A percentile compares a stretch with the other conserved stretches of the same genome.
Conservation (phyloP, 495 filamentous ascomycete species). For the Oidiodendron maius region DNA sequence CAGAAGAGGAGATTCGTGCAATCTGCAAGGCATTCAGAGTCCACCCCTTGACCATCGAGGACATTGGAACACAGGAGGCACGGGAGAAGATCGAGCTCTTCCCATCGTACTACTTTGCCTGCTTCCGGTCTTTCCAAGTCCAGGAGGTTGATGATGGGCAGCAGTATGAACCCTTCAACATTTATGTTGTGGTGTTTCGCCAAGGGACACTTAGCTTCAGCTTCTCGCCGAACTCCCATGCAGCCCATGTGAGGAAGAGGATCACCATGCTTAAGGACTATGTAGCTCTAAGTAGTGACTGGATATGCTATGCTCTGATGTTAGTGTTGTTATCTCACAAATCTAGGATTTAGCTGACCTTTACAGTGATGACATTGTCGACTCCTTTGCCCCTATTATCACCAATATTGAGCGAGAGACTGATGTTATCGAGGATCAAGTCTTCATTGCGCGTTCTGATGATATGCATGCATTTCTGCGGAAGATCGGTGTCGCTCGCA, state of each 20-base stretch:
- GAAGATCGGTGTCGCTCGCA: conserved; percentile 82
- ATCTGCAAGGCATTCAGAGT: conserved; percentile 88
- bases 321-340: conserved; percentile 33
- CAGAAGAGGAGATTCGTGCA: conserved; percentile 81
- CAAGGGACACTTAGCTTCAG: conserved; percentile 93
- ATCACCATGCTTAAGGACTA: conserved; percentile 92
- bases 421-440: conserved; percentile 88
- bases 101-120: conserved; percentile 94
- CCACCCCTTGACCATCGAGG: conserved; percentile 89
- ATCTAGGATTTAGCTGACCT: background rate
- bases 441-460: conserved; percentile 83
- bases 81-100: conserved; percentile 98
- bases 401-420: conserved; percentile 79
- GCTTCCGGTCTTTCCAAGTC: conserved; percentile 83
- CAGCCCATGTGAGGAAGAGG: conserved; percentile 80
- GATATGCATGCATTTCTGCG: conserved; percentile 82
- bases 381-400: conserved; percentile 87
- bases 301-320: conserved; percentile 99
- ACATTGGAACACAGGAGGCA: conserved; percentile 88
- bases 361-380: conserved; percentile 86
- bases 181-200: conserved; percentile 95
- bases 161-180: conserved; percentile 78
- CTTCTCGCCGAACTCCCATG: conserved; percentile 77
- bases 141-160: conserved; percentile 62
- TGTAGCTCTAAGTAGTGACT: conserved; percentile 86